Base-by-base conservation (phyloP, 768 basidiomycete genomes). In the Dioszegia hungarica region DNA sequence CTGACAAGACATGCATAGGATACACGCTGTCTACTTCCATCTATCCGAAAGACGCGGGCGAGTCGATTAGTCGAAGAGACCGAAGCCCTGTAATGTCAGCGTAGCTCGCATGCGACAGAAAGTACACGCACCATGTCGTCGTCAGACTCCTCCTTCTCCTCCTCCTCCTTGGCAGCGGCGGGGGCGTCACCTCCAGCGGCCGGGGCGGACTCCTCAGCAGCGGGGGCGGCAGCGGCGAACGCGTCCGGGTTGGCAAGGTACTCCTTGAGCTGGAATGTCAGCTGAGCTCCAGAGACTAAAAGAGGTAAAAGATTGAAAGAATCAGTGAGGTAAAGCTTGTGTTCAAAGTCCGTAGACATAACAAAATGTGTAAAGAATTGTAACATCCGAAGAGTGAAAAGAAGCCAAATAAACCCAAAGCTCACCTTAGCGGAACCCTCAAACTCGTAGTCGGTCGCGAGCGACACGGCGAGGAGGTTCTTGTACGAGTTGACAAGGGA, bases 401-500 rank as follows among this genome's bases (percentile, higher is more conserved):
- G 25, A 54, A 9, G 36, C 29, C 28, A 51, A 20, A 57, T 22
- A 34, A 49, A 29, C 51, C 8, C 14, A 36, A 50, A 36, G 74
- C 84, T 70, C 60, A 90, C 91, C 88, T 95, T 89, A 76, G 90
- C 90, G 56, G 88, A 83, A 59, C 86, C 92, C 73, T 93, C 90
- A 78, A 97, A 97, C 52, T 86, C 84, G 84, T 92, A 92, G 43
- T 98, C 93, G 59, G 95, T 97, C 43, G 82, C 85, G 56, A 97
- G 79, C 39, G 90, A 86, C 66, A 98, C 78, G 36, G 90, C 88
- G 63, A 99, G 79, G 63, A 98, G 79, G 82, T 98, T 99, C 86
- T 99, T 99, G 88, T 97, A 98, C 40, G 92, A 84, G 81, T 97
- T 97, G 83, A 98, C 90, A 59, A 99, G 85, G 28, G 90, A 88